Conservation (phyloP, 139 green algal genomes). For the Asterochloris erici region DNA sequence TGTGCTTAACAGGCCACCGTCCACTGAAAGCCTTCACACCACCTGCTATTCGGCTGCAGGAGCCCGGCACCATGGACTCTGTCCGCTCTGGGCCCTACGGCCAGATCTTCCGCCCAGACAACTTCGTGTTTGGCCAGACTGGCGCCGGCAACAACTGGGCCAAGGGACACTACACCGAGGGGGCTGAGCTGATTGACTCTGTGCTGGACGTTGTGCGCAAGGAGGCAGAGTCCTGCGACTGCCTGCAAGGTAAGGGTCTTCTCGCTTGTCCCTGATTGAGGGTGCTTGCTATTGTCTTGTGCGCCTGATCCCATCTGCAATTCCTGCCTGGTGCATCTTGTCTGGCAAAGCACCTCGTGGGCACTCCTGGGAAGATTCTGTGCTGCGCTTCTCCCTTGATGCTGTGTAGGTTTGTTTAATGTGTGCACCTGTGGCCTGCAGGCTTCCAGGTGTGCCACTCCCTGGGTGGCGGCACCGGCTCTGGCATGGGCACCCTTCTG, state of each 20-base stretch:
- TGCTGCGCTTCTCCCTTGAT: too few species aligned
- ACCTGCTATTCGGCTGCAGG: constrained; percentile 26
- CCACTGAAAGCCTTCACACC: too few species aligned
- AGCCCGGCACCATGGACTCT: constrained; percentile 97
- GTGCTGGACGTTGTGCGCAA: constrained; percentile 97
- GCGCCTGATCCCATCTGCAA: too few species aligned
- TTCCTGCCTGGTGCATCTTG: too few species aligned
- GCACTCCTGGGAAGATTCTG: too few species aligned
- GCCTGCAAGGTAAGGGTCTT: constrained; percentile 76
- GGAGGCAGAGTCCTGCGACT: constrained; percentile 97
- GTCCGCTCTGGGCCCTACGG: constrained; percentile 95
- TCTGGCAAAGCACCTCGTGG: too few species aligned
- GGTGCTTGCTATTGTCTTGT: too few species aligned
- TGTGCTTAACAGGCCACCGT: background rate
- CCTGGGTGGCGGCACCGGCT: constrained; percentile 91
- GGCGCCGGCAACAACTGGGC: constrained; percentile 99
- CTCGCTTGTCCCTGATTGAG: too few species aligned
- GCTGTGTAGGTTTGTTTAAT: too few species aligned
- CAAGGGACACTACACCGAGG: constrained; percentile 99
- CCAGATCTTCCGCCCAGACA: constrained; percentile 88
- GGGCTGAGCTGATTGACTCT: constrained; percentile 96
- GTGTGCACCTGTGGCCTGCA: constrained; percentile 7
- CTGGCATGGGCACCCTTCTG: constrained; percentile 97
- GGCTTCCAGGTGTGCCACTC: constrained; percentile 95
- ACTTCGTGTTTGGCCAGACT: constrained; percentile 88